Conservation (phyloP, 2,329 filamentous ascomycete genomes). For the Ophiostoma perfectum region DNA sequence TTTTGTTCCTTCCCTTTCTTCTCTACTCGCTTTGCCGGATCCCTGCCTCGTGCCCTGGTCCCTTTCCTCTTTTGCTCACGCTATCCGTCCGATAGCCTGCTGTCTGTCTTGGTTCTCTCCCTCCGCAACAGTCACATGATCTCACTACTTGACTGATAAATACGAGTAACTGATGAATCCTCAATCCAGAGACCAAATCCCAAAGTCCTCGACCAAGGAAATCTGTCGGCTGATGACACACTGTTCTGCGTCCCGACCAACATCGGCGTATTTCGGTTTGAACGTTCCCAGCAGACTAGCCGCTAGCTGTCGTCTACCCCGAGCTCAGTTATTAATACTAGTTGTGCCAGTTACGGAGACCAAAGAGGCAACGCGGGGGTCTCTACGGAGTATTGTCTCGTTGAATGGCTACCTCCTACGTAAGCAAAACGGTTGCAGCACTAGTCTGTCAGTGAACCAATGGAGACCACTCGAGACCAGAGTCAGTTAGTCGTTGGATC, state of each 20-base stretch:
- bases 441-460: neutral
- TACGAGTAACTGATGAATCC: neutral
- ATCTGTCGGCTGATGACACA: neutral
- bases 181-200: neutral
- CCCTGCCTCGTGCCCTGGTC: neutral
- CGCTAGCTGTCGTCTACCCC: constrained; percentile 2
- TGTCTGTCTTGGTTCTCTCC: neutral
- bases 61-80: neutral
- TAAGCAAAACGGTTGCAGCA: neutral
- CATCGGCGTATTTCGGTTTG: neutral
- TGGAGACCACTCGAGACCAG: neutral
- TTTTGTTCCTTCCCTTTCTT: neutral
- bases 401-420: neutral
- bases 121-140: neutral
- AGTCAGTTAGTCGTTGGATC: neutral
- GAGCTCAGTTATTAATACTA: neutral
- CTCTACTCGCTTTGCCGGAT: constrained; percentile 10
- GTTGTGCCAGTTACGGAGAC: constrained; percentile 18
- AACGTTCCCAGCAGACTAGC: neutral
- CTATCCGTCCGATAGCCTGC: neutral
- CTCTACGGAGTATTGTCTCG: constrained; percentile 16
- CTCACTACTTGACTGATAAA: neutral
- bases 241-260: no score
- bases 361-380: constrained; percentile 24
- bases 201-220: neutral